phyloP scores from a whole-genome alignment of 2,329 filamentous ascomycete species.

The Westerdykella aurantiaca region DNA sequence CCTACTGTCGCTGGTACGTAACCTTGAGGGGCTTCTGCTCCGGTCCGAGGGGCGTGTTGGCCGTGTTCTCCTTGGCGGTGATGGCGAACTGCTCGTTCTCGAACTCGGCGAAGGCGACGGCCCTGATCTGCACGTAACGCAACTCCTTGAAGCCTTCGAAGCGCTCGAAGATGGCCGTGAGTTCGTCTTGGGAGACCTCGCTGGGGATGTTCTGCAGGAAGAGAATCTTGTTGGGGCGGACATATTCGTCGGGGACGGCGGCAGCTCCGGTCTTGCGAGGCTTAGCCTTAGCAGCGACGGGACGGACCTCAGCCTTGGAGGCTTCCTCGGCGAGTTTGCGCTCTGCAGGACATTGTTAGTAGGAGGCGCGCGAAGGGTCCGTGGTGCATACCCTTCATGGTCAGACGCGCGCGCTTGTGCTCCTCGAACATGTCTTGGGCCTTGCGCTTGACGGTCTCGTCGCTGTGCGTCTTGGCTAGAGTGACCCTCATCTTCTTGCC shows the following conservation, averaged over 20 bases:
- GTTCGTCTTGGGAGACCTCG: slow-evolving; percentile 72
- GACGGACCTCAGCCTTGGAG: slow-evolving; percentile 69
- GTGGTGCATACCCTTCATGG: slow-evolving; percentile 71
- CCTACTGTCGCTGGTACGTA: slow-evolving; percentile 85
- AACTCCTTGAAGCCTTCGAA: slow-evolving; percentile 96
- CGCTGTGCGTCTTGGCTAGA: slow-evolving; percentile 75
- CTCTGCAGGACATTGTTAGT: slow-evolving; percentile 40
- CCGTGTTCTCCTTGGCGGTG: slow-evolving; percentile 86
- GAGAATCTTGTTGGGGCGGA: slow-evolving; percentile 94
- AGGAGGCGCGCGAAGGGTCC: slow-evolving; percentile 1
- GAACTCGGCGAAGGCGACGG: slow-evolving; percentile 96
- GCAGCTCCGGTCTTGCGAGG: slow-evolving; percentile 63
- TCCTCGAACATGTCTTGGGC: slow-evolving; percentile 74
- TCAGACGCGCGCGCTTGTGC: slow-evolving; percentile 77
- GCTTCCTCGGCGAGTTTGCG: slow-evolving; percentile 78
- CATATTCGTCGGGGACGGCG: slow-evolving; percentile 92
- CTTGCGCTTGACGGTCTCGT: slow-evolving; percentile 73
- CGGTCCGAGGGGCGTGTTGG: slow-evolving; percentile 72
- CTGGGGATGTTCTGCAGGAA: slow-evolving; percentile 91
- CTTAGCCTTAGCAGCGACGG: slow-evolving; percentile 48
- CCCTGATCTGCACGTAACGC: slow-evolving; percentile 77
- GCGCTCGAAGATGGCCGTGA: slow-evolving; percentile 74
- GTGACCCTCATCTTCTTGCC: slow-evolving; percentile 78
- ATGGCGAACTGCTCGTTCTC: slow-evolving; percentile 85
- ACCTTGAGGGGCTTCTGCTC: slow-evolving; percentile 80